These are phyloP conservation scores for Linnemannia zychae DNA, from an alignment of 192 early-diverging fungal species.

Conservation along the genomic window DNA sequence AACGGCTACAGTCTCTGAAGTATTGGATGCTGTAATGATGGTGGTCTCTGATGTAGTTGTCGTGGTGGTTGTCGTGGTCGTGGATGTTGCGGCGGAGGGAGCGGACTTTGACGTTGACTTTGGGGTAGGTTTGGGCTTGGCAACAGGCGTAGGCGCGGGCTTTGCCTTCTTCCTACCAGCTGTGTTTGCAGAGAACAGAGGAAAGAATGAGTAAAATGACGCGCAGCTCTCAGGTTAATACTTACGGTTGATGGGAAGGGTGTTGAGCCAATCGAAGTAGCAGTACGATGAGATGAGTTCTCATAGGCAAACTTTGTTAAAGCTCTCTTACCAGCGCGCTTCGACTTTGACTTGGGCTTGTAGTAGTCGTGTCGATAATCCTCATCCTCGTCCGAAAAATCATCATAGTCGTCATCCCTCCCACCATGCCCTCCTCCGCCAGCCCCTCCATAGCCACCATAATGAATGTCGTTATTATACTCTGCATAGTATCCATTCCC, in stretches of 20 bases:
- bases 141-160: neutral
- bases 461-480: slow-evolving; percentile 67
- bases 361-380: slow-evolving; percentile 66
- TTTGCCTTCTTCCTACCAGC: slow-evolving; percentile 29
- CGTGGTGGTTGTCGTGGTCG: slow-evolving; percentile 8
- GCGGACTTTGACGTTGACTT: neutral
- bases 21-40: slow-evolving; percentile 14
- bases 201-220: neutral
- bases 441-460: slow-evolving; percentile 41
- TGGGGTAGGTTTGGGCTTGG: neutral
- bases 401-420: slow-evolving; percentile 42
- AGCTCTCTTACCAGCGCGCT: slow-evolving; percentile 30
- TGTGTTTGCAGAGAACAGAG: neutral
- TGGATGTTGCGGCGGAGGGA: neutral
- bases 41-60: slow-evolving; percentile 11
- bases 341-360: slow-evolving; percentile 43
- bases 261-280: neutral
- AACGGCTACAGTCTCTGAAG: neutral
- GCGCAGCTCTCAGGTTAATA: neutral
- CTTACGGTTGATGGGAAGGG: neutral
- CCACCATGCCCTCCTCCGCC: neutral
- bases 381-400: slow-evolving; percentile 55
- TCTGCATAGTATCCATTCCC: slow-evolving; percentile 67
- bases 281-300: neutral
- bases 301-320: neutral